Evolutionary conservation across 352 stramenopile species (phyloP), one percentile per base, ranked within the genome.

Genomic region (Vaucheria bursata): DNA sequence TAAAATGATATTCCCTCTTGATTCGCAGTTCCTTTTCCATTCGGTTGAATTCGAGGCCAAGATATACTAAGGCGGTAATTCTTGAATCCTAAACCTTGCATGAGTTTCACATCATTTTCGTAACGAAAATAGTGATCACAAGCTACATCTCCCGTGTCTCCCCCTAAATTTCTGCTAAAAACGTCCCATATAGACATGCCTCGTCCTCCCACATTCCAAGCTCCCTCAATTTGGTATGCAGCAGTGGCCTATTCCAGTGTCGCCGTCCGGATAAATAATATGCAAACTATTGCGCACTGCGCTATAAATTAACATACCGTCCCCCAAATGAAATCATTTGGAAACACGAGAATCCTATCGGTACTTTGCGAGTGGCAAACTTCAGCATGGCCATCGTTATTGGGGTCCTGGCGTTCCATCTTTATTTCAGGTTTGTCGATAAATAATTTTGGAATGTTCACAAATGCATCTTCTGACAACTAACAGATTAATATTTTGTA

Each of bases 81-180:
- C 80, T 94, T 89, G 1, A 97, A 73, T 3, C 91, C 90, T 78
- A 97, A 85, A 68, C 87, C 80, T 68, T 81, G 73, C 91, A 97
- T 97, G 35, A 97, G 84, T 71, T 89, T 78, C n/a, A 98, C 88
- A 83, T 98, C 94, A 45, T 92, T 79, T 45, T 90, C 79, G 80
- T 90, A 95, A 82, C 40, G 86, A 83, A 97, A 88, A 78, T 95
- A 93, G 77, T 97, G 93, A 85, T 97, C 93, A 85, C 93, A 93
- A 1, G 92, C 92, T 18, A 97, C 86, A 81, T 97, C 90, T 35
- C 92, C 93, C 25, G 85, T 95, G 36, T 92, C 5, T 12, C 39
- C 39, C 5, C 39, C 39, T 12, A 12, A 5, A 5, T 50, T 5
- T 50, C 5, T 12, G 12, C 39, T 94, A 78, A 91, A 97, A 25